These are phyloP conservation scores for Brassica cretica DNA, from an alignment of 345 rosid species.

Conservation along the genomic window DNA sequence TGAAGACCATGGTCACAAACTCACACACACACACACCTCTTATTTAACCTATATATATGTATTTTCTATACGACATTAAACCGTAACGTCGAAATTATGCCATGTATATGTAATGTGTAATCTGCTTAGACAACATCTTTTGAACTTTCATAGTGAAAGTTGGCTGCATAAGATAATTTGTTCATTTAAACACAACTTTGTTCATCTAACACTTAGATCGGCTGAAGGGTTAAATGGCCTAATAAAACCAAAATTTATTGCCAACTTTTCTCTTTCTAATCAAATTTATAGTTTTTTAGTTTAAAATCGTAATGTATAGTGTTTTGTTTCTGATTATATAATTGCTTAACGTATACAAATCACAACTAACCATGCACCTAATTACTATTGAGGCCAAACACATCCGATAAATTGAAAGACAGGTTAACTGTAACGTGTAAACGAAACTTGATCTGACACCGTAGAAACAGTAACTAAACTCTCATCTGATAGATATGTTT, in stretches of 20 bases:
- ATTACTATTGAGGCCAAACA: neutral
- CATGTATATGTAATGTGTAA: neutral
- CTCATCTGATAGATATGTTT: neutral
- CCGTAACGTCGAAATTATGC: neutral
- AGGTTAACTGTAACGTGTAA: neutral
- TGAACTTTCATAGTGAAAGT: no score
- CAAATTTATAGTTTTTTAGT: no score
- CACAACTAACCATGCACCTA: neutral
- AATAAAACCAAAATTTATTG: conserved; percentile 1
- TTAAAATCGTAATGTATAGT: neutral
- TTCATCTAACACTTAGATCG: neutral
- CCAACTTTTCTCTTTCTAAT: conserved; percentile 13
- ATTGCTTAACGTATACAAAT: neutral
- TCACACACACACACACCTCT: neutral
- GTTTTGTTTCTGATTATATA: neutral
- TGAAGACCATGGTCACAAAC: conserved; percentile 49
- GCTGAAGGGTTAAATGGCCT: conserved; percentile 18
- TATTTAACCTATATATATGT: neutral
- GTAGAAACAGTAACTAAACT: neutral
- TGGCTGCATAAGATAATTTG: no score
- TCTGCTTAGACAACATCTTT: no score
- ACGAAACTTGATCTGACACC: neutral
- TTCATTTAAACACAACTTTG: no score
- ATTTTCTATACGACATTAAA: neutral
- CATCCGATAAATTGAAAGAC: neutral